Base-by-base conservation (phyloP, 2,329 filamentous ascomycete species). In the Colletotrichum godetiae region DNA sequence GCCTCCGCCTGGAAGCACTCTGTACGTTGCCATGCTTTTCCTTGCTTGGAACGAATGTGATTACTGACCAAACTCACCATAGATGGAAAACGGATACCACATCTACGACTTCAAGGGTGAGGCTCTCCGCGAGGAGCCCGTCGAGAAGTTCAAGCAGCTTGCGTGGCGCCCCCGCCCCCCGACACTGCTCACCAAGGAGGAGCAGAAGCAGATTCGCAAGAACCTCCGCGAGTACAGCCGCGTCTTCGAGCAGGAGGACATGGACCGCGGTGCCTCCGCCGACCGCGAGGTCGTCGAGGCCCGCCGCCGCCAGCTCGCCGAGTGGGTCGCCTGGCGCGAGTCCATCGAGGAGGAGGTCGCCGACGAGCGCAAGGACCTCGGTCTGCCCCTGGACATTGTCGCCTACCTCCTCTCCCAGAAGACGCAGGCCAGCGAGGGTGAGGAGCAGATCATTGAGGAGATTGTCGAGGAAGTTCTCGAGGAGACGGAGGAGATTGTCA, bases 51-150 rank as follows among this genome's bases (percentile, higher is more conserved):
- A 62, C 42, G 27, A 29, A 15, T 10, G 58, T 8, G n/a, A 49
- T 4, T 49, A 62, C 55, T 65, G 11, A 55, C 77, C 80, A 78
- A 81, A 46, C 19, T n/a, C 67, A 58, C 35, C 42, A 61, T 80
- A 98, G 94, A 98, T 98, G 95, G 97, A 99, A 88, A 99, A 98
- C 82, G 97, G 97, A 76, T 99, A 98, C 88, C 96, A 98, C 84
- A 87, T 99, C 75, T 98, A 98, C 89, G 95, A 97, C 82, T 99
- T 99, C 90, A 94, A 92, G 83, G 97, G 97, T 76, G 92, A 94
- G 78, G 90, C 93, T 67, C 91, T 99, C 67, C 92, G 95, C 72
- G 97, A 99, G 85, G 94, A 98, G 84, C 92, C 92, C 64, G 89
- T 97, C 72, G 97, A 99, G 77, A 97, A 97, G 85, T 98, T 99